These are phyloP conservation scores for Clonostachys rosea DNA, from an alignment of 2,329 filamentous ascomycete species.

Conservation along the genomic window DNA sequence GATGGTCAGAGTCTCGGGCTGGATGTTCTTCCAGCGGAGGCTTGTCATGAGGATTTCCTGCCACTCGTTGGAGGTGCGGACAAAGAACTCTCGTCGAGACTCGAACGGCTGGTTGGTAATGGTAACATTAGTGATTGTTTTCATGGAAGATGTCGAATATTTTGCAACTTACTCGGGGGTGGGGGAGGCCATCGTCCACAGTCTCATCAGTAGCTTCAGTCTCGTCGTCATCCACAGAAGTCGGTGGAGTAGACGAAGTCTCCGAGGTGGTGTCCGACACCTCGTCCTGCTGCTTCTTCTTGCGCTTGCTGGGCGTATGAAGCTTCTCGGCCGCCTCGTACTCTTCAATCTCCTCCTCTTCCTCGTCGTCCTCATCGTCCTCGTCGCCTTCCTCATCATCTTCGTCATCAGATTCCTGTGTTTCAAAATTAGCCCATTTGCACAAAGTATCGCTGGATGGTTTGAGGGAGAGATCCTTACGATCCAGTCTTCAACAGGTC, in stretches of 20 bases:
- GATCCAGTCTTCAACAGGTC: constrained; percentile 80
- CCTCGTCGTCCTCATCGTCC: constrained; percentile 45
- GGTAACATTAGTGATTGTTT: constrained; percentile 1
- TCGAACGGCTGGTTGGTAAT: constrained; percentile 68
- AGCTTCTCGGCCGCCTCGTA: constrained; percentile 33
- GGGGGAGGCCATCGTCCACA: constrained; percentile 71
- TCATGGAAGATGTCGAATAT: not conserved
- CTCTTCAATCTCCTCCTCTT: constrained; percentile 46
- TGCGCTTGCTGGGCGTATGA: constrained; percentile 49
- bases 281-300: constrained; percentile 47
- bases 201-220: constrained; percentile 40
- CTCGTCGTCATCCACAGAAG: constrained; percentile 20
- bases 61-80: constrained; percentile 83
- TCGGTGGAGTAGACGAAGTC: constrained; percentile 10
- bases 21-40: constrained; percentile 62
- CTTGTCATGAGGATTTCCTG: constrained; percentile 79
- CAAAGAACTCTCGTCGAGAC: constrained; percentile 85
- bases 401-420: constrained; percentile 51
- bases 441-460: constrained; percentile 4
- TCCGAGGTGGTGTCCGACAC: constrained; percentile 30
- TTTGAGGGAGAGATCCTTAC: constrained; percentile 32
- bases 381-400: constrained; percentile 55
- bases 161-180: constrained; percentile 46
- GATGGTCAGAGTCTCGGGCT: constrained; percentile 64
- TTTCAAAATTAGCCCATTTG: constrained; percentile 5